These are phyloP conservation scores for Teunomyces lycoperdinae DNA, from an alignment of 805 yeast genomes.

Conservation along the genomic window DNA sequence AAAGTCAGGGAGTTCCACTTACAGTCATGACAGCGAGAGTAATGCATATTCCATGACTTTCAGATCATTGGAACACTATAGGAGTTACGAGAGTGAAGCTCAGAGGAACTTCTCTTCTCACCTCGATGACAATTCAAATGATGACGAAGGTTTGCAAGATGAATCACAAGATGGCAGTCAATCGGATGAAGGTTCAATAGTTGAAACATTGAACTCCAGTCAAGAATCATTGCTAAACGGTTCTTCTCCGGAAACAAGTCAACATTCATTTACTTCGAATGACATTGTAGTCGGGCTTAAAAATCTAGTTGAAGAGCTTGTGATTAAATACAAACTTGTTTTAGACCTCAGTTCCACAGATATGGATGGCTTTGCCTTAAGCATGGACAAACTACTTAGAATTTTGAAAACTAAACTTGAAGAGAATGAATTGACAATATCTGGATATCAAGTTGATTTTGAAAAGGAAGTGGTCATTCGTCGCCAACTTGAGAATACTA, in stretches of 20 bases:
- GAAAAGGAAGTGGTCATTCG: background rate
- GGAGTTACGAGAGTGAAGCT: background rate
- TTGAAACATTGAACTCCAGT: background rate
- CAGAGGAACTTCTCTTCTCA: background rate
- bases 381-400: background rate
- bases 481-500: background rate
- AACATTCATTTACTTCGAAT: background rate
- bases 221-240: background rate
- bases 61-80: background rate
- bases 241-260: background rate
- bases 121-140: background rate
- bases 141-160: background rate
- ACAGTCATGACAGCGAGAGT: background rate
- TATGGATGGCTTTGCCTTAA: background rate
- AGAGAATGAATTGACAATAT: background rate
- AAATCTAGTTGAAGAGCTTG: background rate
- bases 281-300: background rate
- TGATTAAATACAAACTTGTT: background rate
- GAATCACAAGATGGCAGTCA: background rate
- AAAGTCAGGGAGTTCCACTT: background rate
- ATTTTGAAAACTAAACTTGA: background rate
- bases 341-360: background rate
- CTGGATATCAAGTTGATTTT: background rate
- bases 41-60: background rate
- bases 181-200: background rate